Conservation (phyloP, 2,329 filamentous ascomycete genomes). For the Pseudonectria buxi region DNA sequence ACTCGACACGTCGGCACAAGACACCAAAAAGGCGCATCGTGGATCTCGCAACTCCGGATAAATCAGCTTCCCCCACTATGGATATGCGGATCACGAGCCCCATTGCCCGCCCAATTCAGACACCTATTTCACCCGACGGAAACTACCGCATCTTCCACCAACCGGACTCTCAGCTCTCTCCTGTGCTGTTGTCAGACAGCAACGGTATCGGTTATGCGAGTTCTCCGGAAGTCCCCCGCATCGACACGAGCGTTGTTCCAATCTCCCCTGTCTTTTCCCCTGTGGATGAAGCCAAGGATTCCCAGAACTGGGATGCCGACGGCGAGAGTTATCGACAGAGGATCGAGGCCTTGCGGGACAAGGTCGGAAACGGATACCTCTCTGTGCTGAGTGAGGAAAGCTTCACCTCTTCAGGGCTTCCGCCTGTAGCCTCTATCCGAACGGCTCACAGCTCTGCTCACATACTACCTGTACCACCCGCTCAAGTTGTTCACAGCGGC, state of each 20-base stretch:
- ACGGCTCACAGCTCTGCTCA: constrained; percentile 12
- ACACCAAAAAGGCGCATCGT: constrained; percentile 58
- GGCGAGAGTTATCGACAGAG: constrained; percentile 81
- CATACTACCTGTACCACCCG: constrained; percentile 22
- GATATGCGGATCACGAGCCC: constrained; percentile 18
- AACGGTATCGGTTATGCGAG: constrained; percentile 22
- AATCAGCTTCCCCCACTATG: constrained; percentile 22
- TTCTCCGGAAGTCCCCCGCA: constrained; percentile 19
- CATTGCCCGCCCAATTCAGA: constrained; percentile 11
- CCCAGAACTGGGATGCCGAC: constrained; percentile 57
- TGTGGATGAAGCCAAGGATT: constrained; percentile 17
- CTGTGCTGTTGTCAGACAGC: constrained; percentile 26
- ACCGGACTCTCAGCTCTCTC: constrained; percentile 30
- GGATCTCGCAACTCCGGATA: constrained; percentile 52
- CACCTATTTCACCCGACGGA: constrained; percentile 18
- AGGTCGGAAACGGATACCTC: constrained; percentile 82
- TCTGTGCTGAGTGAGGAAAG: constrained; percentile 76
- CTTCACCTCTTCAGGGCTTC: constrained; percentile 33
- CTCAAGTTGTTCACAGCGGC: constrained; percentile 47
- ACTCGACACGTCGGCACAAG: constrained; percentile 53
- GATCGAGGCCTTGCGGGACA: constrained; percentile 76
- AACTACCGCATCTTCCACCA: constrained; percentile 42
- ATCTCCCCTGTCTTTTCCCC: constrained; percentile 13
- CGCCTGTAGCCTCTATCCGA: no score
- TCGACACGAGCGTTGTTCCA: constrained; percentile 17